Conservation (phyloP, 768 basidiomycete species). For the Pisolithus sp. region DNA sequence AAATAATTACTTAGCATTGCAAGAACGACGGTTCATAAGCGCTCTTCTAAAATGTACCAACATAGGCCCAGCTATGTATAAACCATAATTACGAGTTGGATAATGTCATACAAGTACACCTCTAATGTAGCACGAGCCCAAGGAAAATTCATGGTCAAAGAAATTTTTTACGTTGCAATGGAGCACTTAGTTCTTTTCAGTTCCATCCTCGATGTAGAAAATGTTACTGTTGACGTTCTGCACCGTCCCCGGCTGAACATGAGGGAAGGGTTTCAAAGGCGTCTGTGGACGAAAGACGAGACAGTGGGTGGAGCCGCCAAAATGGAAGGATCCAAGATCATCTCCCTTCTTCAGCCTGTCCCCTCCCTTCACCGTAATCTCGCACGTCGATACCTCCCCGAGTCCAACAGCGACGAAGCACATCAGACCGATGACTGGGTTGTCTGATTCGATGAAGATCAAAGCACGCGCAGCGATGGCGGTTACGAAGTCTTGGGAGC, state of each 20-base stretch:
- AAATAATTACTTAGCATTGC: too few relatives aligned
- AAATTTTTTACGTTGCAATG: too few relatives aligned
- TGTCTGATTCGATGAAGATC: constrained; percentile 54
- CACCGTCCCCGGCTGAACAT: neutral
- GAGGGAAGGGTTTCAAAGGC: constrained; percentile 7
- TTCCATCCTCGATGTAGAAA: neutral
- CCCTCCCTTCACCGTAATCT: constrained; percentile 40
- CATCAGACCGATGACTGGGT: constrained; percentile 48
- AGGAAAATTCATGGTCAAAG: neutral
- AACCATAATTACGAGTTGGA: too few relatives aligned
- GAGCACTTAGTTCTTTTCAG: neutral
- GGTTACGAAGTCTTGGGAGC: constrained; percentile 36
- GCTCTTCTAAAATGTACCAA: too few relatives aligned
- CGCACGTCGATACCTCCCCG: constrained; percentile 57
- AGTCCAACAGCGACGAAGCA: constrained; percentile 58
- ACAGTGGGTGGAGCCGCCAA: constrained; percentile 51
- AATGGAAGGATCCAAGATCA: constrained; percentile 57
- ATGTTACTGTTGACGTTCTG: constrained; percentile 1
- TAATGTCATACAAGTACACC: too few relatives aligned
- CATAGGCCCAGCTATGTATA: too few relatives aligned
- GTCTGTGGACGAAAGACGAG: constrained; percentile 37
- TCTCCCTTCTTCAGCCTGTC: constrained; percentile 46
- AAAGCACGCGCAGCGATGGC: constrained; percentile 47
- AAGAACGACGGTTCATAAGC: too few relatives aligned
- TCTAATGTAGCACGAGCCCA: neutral